phyloP scores from a whole-genome alignment of 495 filamentous ascomycete genomes.

The Tricharina praecox region DNA sequence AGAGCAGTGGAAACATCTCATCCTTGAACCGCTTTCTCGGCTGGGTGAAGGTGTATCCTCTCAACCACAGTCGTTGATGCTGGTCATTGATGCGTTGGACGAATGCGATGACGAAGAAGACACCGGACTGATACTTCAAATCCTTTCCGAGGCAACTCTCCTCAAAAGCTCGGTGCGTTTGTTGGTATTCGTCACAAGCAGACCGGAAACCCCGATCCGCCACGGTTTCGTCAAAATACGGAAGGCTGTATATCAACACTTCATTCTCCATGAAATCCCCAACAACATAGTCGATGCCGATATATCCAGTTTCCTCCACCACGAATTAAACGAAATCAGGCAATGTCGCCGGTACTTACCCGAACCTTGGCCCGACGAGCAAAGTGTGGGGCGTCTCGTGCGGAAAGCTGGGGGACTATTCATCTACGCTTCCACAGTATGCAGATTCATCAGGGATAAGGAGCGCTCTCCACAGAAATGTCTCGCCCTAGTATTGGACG shows the following conservation, averaged over 20 bases:
- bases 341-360: neutral
- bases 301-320: neutral
- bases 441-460: constrained; percentile 8
- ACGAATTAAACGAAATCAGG: neutral
- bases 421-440: constrained; percentile 15
- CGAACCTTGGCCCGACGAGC: constrained; percentile 5
- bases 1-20: neutral
- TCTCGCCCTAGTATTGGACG: neutral
- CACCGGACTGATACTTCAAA: neutral
- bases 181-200: neutral
- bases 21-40: neutral
- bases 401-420: constrained; percentile 10
- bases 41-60: neutral
- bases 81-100: neutral
- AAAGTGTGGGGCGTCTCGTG: constrained; percentile 1
- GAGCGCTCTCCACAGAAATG: neutral
- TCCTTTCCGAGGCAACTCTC: neutral
- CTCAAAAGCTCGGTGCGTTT: neutral
- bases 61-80: neutral
- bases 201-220: neutral
- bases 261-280: neutral
- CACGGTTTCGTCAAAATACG: neutral
- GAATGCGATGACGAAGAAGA: neutral
- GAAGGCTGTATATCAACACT: neutral
- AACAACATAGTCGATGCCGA: neutral